Percentiles rank a stretch among this genome's conserved stretches.
Evolutionary conservation across 805 yeast genomes (phyloP).

Genomic region (Candida adriatica): DNA sequence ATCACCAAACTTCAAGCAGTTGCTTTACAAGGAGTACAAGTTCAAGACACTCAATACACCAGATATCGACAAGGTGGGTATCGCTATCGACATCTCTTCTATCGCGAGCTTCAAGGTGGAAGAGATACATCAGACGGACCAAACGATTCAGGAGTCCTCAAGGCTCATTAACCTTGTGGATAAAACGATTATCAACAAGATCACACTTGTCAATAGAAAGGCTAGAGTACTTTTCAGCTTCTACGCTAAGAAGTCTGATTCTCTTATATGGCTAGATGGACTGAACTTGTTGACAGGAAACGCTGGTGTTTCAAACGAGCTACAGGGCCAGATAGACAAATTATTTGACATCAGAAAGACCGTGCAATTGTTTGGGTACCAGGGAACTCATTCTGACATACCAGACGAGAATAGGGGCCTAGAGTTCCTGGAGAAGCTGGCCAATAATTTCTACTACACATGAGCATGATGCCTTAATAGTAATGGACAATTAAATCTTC

Average conservation of each 20-base stretch:
- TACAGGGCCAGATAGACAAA: conserved; percentile 36
- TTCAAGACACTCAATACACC: conserved; percentile 44
- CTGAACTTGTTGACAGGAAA: conserved; percentile 42
- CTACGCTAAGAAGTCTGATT: conserved; percentile 62
- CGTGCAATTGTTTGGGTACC: conserved; percentile 36
- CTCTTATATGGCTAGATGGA: conserved; percentile 77
- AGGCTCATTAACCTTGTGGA: conserved; percentile 51
- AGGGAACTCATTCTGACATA: conserved; percentile 2
- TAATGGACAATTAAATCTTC: too few relatives aligned
- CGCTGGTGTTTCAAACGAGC: conserved; percentile 33
- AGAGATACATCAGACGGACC: conserved; percentile 41
- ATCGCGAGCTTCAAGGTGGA: conserved; percentile 44
- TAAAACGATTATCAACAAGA: conserved; percentile 49
- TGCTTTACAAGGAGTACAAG: conserved; percentile 54
- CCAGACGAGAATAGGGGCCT: conserved; percentile 5
- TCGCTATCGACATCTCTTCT: conserved; percentile 42
- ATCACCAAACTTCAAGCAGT: conserved; percentile 57
- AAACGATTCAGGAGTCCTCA: conserved; percentile 31
- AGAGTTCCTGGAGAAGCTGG: conserved; percentile 13
- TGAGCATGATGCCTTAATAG: conserved; percentile 4
- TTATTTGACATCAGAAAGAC: conserved; percentile 39
- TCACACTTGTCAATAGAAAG: conserved; percentile 39
- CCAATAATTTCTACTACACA: conserved; percentile 19
- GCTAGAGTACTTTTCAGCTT: conserved; percentile 44
- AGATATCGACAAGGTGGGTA: conserved; percentile 50